Conservation (phyloP, 1,284 basidiomycete species). For the Irpex sp. region DNA sequence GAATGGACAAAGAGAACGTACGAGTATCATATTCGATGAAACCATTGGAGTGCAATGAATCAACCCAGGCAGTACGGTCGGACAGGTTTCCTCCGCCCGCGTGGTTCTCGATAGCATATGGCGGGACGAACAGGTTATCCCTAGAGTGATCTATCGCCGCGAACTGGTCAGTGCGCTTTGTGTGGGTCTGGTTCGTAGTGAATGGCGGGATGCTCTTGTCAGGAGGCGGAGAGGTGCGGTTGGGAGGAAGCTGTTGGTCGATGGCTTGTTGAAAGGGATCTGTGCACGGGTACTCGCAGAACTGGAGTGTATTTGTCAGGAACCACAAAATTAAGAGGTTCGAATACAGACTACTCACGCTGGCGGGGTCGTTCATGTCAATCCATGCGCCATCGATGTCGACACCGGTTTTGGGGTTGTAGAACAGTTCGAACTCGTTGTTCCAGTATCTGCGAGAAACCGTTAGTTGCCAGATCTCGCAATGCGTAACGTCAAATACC, state of each 20-base stretch:
- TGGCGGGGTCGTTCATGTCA: slow-evolving; percentile 72
- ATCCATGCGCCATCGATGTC: slow-evolving; percentile 73
- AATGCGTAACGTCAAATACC: slow-evolving; percentile 15
- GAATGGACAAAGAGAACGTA: slow-evolving; percentile 14
- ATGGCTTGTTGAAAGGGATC: slow-evolving; percentile 55
- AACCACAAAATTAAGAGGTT: slow-evolving; percentile 1
- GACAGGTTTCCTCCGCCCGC: slow-evolving; percentile 42
- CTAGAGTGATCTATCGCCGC: slow-evolving; percentile 19
- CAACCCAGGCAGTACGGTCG: slow-evolving; percentile 54
- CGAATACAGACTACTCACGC: slow-evolving; percentile 29
- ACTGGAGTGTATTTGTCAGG: slow-evolving; percentile 32
- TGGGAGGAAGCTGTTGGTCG: slow-evolving; percentile 48
- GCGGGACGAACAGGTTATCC: slow-evolving; percentile 43
- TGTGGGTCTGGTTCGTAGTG: slow-evolving; percentile 17
- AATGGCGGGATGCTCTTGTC: slow-evolving; percentile 53
- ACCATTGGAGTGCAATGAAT: slow-evolving; percentile 59
- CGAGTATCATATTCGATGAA: slow-evolving; percentile 60
- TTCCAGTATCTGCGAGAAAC: slow-evolving; percentile 52
- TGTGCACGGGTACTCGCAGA: slow-evolving; percentile 55
- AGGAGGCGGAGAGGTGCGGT: slow-evolving; percentile 46
- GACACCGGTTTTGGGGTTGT: slow-evolving; percentile 48
- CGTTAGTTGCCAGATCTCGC: not conserved
- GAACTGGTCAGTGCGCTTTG: slow-evolving; percentile 26
- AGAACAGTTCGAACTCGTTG: slow-evolving; percentile 59
- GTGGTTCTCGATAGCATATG: slow-evolving; percentile 57